Base-by-base conservation (phyloP, 23 red algal species). In the Chondrus crispus region DNA sequence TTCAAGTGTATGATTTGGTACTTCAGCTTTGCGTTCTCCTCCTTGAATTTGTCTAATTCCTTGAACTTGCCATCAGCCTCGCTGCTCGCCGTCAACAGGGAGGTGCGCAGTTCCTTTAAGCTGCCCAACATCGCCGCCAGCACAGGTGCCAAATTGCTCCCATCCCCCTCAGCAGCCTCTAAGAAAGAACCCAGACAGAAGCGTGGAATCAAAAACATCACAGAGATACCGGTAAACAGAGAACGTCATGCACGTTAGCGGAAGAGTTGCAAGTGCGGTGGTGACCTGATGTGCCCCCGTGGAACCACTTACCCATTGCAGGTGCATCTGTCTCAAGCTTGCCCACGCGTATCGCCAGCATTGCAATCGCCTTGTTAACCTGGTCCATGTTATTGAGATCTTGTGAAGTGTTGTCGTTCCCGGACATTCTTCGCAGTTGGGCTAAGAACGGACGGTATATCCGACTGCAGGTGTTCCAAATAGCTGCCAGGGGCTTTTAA, bases 1-100 rank as follows among this genome's bases (percentile, higher is more conserved):
- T 80, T 79, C 12, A 90, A 52, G 48, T 90, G 87, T 30, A 53
- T 90, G 73, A 90, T 81, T 53, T 81, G 87, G 39, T 90, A 90
- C 74, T 90, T 78, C 14, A 90, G 72, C 53, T 90, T 90, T 68
- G n/a, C 32, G 53, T 90, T 90, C 33, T 90, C 69, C 50, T 78
- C 87, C 32, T 78, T 75, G 36, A 53, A 29, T 4, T 33, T 10
- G 20, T 46, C 73, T 13, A 64, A 26, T 78, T 90, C 87, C 13
- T 62, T 74, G 36, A 75, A 16, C n/a, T 72, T 46, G 30, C 68
- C 87, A 80, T 78, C 62, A 33, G 62, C 29, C 46, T 90, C 69
- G 43, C 87, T 90, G 4, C 64, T 62, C 24, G 41, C 42, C 38
- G 87, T 90, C 46, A 80, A 51, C 28, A 90, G 69, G 10, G 41